phyloP scores from a whole-genome alignment of 495 filamentous ascomycete genomes.

The Penicillium mononematosum region DNA sequence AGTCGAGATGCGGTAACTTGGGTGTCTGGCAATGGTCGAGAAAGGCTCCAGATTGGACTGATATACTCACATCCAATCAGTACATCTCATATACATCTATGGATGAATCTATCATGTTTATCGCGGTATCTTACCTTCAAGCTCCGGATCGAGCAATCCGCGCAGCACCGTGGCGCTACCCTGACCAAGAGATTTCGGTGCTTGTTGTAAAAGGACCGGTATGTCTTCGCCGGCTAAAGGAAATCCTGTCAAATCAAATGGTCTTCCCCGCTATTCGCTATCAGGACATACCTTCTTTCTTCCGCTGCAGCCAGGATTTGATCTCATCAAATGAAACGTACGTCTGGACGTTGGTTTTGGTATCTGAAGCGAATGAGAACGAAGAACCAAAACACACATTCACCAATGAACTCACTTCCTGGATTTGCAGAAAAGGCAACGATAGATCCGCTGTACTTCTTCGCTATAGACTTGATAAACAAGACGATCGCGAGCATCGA shows the following conservation, averaged over 20 bases:
- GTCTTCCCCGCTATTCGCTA: background rate
- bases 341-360: slow-evolving; percentile 21
- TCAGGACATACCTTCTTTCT: slow-evolving; percentile 21
- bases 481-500: slow-evolving; percentile 32
- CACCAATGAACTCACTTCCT: slow-evolving; percentile 21
- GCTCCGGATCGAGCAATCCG: slow-evolving; percentile 26
- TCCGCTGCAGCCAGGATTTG: slow-evolving; percentile 24
- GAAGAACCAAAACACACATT: background rate
- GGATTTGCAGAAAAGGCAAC: slow-evolving; percentile 26
- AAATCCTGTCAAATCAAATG: background rate
- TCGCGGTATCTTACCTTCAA: slow-evolving; percentile 20
- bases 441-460: slow-evolving; percentile 12
- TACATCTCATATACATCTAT: background rate
- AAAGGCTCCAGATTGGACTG: slow-evolving; percentile 30
- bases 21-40: slow-evolving; percentile 35
- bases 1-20: slow-evolving; percentile 23
- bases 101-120: background rate
- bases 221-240: slow-evolving; percentile 20
- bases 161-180: slow-evolving; percentile 23
- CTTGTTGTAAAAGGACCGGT: slow-evolving; percentile 25
- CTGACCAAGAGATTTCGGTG: slow-evolving; percentile 23
- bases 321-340: slow-evolving; percentile 21
- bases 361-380: slow-evolving; percentile 17
- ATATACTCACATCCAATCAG: background rate
- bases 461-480: slow-evolving; percentile 26